Evolutionary conservation across 805 yeast species (phyloP).

Genomic region (Metschnikowia aberdeeniae): DNA sequence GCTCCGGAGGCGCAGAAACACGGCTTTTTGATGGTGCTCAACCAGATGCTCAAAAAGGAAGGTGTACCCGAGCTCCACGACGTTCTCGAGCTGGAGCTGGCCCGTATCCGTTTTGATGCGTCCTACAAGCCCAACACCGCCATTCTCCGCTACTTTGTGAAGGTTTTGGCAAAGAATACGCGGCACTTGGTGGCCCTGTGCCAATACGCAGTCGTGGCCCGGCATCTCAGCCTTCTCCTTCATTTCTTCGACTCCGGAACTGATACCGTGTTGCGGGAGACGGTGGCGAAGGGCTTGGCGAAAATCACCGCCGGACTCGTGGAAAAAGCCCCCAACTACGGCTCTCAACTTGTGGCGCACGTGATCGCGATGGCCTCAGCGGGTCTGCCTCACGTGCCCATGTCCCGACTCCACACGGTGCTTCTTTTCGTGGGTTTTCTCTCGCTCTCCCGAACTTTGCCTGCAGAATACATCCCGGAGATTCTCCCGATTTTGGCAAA

Average conservation of each 20-base stretch:
- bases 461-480: conserved; percentile 18
- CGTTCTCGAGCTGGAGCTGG: conserved; percentile 6
- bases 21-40: conserved; percentile 41
- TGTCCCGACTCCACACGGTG: conserved; percentile 53
- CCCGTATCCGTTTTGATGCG: not conserved
- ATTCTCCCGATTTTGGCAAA: conserved; percentile 39
- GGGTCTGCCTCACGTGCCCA: conserved; percentile 24
- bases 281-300: conserved; percentile 63
- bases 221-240: conserved; percentile 42
- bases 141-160: conserved; percentile 28
- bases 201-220: conserved; percentile 42
- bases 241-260: conserved; percentile 32
- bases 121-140: conserved; percentile 10
- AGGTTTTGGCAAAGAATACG: conserved; percentile 30
- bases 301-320: conserved; percentile 39
- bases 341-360: conserved; percentile 38
- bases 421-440: conserved; percentile 52
- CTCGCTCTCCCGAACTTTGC: conserved; percentile 26
- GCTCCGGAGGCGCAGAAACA: conserved; percentile 16
- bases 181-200: conserved; percentile 16
- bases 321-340: conserved; percentile 31
- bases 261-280: conserved; percentile 57
- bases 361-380: conserved; percentile 27
- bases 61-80: conserved; percentile 1
- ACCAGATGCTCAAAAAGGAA: conserved; percentile 30